Conservation (phyloP, 768 basidiomycete genomes). For the Hysterangium stoloniferum region DNA sequence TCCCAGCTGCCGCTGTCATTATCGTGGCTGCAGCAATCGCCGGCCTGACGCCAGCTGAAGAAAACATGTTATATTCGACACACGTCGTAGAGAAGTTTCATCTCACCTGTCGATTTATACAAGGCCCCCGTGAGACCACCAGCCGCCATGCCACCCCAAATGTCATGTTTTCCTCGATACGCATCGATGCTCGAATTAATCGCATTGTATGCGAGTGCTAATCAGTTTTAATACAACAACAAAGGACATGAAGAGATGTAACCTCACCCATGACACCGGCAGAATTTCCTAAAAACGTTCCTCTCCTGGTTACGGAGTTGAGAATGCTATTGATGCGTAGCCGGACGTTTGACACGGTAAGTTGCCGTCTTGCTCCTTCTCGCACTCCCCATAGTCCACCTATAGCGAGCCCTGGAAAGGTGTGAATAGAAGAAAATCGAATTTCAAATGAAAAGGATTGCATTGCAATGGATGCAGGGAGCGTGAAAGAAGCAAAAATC, state of each 20-base stretch:
- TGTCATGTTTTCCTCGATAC: constrained; percentile 86
- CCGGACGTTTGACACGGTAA: constrained; percentile 78
- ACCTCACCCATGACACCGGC: constrained; percentile 94
- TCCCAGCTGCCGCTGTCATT: constrained; percentile 83
- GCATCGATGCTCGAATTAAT: constrained; percentile 92
- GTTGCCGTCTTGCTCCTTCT: constrained; percentile 83
- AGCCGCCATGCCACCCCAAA: constrained; percentile 83
- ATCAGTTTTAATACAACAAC: constrained; percentile 23
- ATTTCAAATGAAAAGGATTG: constrained; percentile 18
- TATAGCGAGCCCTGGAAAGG: constrained; percentile 76
- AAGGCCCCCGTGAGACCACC: constrained; percentile 85
- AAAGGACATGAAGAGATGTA: constrained; percentile 17
- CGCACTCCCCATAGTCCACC: constrained; percentile 95
- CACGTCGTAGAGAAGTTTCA: constrained; percentile 22
- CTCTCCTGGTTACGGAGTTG: constrained; percentile 93
- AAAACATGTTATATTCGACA: constrained; percentile 22
- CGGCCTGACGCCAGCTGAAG: constrained; percentile 83
- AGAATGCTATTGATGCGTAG: constrained; percentile 95
- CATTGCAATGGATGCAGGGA: constrained; percentile 28
- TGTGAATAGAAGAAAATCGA: constrained; percentile 59
- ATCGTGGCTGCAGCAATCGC: constrained; percentile 84
- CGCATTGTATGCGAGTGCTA: constrained; percentile 93
- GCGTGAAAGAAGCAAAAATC: constrained; percentile 53
- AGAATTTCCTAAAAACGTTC: constrained; percentile 97
- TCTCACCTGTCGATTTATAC: constrained; percentile 82